Conservation (phyloP, 139 green algal genomes). For the Haematococcus sp. region DNA sequence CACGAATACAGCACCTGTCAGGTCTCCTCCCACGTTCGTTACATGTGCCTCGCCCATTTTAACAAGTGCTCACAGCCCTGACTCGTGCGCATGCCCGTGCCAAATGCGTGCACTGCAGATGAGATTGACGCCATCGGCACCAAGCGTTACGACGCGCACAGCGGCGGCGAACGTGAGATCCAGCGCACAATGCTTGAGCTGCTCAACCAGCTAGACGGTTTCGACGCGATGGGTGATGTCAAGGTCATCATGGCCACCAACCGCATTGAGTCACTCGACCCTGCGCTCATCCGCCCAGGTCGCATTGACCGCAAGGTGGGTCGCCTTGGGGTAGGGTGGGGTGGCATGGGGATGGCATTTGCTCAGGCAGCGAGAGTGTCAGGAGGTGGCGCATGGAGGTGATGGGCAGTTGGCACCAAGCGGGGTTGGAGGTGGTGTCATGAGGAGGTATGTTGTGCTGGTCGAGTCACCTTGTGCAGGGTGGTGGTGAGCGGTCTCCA, state of each 20-base stretch:
- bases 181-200: conserved; percentile 98
- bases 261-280: conserved; percentile 95
- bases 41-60: too few relatives aligned
- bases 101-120: too few relatives aligned
- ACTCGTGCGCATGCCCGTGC: too few relatives aligned
- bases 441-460: too few relatives aligned
- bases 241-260: conserved; percentile 99
- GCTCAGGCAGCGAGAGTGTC: not conserved
- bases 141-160: conserved; percentile 93
- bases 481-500: too few relatives aligned
- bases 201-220: conserved; percentile 98
- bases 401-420: too few relatives aligned
- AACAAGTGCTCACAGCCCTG: too few relatives aligned
- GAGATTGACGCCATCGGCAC: conserved; percentile 99
- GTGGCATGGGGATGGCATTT: not conserved
- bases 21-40: too few relatives aligned
- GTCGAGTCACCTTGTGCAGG: too few relatives aligned
- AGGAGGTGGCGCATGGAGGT: too few relatives aligned
- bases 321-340: not conserved
- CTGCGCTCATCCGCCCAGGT: conserved; percentile 93
- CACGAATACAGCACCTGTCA: too few relatives aligned
- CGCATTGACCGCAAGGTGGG: conserved; percentile 83
- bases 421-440: too few relatives aligned
- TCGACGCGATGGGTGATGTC: conserved; percentile 92
- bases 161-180: conserved; percentile 95